Evolutionary conservation across 441 rosid species (phyloP), one percentile per base, ranked within the genome.

Genomic region (Iberis amara): DNA sequence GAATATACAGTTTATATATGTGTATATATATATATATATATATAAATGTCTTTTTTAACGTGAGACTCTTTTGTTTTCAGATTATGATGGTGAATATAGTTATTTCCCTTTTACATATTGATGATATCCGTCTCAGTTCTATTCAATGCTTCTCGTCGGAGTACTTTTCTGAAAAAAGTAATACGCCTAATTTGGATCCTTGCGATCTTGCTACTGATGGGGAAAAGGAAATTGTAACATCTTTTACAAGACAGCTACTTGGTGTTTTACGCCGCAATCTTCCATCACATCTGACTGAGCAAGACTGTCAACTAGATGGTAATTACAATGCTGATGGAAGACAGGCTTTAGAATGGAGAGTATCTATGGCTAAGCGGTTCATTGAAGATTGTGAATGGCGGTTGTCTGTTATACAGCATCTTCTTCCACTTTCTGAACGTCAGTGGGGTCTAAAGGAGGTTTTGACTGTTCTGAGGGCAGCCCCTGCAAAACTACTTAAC

Each of bases 311-410:
- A 57, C 54, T 68, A 15, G 78, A 61, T 76, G 90, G 75, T 54
- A 75, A 69, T 43, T 64, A 73, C 61, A 80, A 71, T 73, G 53
- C 52, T 13, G 82, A 73, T 62, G 86, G 77, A 66, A 82, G 64
- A 66, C 84, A 76, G 55, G 97, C 97, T 42, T 76, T 94, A 62
- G 99, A 94, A 65, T 89, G 99, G 99, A 85, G 90, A 78, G 77
- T 82, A 58, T 72, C 95, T 40, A 49, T 72, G 58, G 84, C 85
- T 62, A 84, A 64, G 66, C 78, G 64, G 61, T 89, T 89, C 64
- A 71, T 86, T 74, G 99, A 94, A 68, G 99, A 94, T 74, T 89
- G 96, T 92, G 86, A 89, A 57, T 94, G 99, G 99, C 77, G 99
- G 44, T 66, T 94, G 68, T 81, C 99, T 49, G 71, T 89, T 69